Evolutionary conservation across 345 rosid genomes (phyloP), one percentile per base, ranked within the genome.

Genomic region (Nephelium lappaceum): DNA sequence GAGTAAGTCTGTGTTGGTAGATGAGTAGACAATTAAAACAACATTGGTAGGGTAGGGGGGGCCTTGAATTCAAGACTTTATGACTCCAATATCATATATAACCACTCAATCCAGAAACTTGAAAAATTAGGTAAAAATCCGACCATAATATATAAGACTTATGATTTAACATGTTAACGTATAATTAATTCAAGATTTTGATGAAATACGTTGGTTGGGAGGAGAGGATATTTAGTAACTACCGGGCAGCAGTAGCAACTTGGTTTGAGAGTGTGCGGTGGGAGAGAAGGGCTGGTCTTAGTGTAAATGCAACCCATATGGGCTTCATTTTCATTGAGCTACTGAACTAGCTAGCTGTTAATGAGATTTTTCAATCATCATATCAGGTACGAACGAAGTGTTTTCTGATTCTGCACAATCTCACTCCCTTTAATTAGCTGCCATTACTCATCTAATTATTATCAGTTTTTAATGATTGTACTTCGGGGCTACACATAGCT

Each of bases 401-500:
- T 11, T 23, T 72, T 57, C 3, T 57, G 76, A 57, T 8, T 57
- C 31, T n/a, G 25, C 71, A 21, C n/a, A 67, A 41, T 67, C 19
- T 62, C 61, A 38, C 64, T 66, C 14, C 71, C 43, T 41, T 41
- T 6, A 41, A 41, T 47, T 71, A 43, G 68, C 36, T 42, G 39
- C 24, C 36, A 31, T 45, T 45, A 11, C 12, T 45, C 15, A 72
- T 64, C 21, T 14, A 27, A 11, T 11, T 31, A 71, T 71, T 21
- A 76, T 70, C 51, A 60, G 67, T 15, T 68, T 25, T 76, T 39
- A 49, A 42, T 77, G 74, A 73, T 45, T 78, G 62, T 73, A 60
- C 53, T 73, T 73, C 19, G 16, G 45, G 27, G 24, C 18, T 15
- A 51, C 51, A 8, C 12, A 7, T 14, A 15, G 14, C 18, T 14